These are phyloP conservation scores for Abeoforma whisleri DNA, from an alignment of 78 protist species.

Conservation along the genomic window DNA sequence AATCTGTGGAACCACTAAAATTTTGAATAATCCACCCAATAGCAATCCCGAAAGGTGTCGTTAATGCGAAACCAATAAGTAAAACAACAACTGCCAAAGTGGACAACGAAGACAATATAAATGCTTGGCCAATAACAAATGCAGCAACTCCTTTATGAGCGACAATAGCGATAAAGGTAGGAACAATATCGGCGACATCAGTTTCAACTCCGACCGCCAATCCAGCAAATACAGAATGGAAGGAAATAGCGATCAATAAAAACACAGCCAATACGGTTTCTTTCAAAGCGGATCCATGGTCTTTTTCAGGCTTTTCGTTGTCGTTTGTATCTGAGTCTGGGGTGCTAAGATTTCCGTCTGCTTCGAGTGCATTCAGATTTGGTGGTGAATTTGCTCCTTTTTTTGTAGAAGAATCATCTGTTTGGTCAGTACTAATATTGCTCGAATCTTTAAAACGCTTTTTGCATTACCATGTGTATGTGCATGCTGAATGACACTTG, in stretches of 20 bases:
- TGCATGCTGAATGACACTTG: too few species aligned
- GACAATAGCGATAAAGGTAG: constrained; percentile 23
- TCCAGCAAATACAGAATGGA: constrained; percentile 27
- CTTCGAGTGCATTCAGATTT: too few species aligned
- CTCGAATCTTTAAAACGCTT: too few species aligned
- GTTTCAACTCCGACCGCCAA: constrained; percentile 17
- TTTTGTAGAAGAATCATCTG: too few species aligned
- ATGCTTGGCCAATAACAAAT: constrained; percentile 13
- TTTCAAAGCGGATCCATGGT: too few species aligned
- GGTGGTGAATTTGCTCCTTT: too few species aligned
- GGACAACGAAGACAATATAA: not conserved
- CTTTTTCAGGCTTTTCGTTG: too few species aligned
- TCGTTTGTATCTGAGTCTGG: too few species aligned
- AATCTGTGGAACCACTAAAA: not conserved
- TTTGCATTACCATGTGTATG: too few species aligned
- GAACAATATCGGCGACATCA: not conserved
- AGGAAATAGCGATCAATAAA: not conserved
- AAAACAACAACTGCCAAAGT: not conserved
- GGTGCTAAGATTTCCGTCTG: too few species aligned
- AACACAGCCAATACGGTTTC: constrained; percentile 26
- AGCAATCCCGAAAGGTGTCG: constrained; percentile 18
- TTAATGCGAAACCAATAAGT: not conserved
- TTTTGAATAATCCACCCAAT: not conserved
- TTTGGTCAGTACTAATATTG: too few species aligned
- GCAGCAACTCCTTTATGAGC: constrained; percentile 35